Base-by-base conservation (phyloP, 306 rosid genomes). In the Biancaea sappan region DNA sequence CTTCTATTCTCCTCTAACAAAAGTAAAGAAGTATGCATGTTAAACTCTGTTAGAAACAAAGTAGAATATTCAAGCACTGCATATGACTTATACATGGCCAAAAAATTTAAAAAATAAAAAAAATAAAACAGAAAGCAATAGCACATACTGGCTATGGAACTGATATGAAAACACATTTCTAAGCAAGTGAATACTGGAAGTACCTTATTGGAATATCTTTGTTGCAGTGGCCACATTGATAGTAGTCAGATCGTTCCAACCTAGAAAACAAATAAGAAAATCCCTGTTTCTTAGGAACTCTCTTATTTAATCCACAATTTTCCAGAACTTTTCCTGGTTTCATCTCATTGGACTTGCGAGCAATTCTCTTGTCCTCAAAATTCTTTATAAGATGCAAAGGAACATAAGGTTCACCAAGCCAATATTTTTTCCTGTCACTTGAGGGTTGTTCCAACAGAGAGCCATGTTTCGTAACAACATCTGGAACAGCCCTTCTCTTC, bases 331-430 rank as follows among this genome's bases (percentile, higher is more conserved):
- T 87, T 53, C 77, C 85, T 22, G 84, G 75, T 56, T 84, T 94
- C 74, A 68, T 82, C 71, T 80, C 95, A 75, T 62, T 82, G 69
- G 88, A 79, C 77, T 81, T 90, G 37, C 97, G 96, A 60, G 83
- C 76, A 65, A 90, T 82, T 81, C 87, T 90, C 87, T 79, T 94
- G 87, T 90, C 99, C 87, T 94, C 99, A 86, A 92, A 94, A 77
- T 84, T 92, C 81, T 88, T 94, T 76, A 94, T 52, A 53, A 94
- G 95, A 90, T 92, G 93, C 84, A 94, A 72, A 51, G 99, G 99
- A 79, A 94, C 81, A 84, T 81, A 66, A 79, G 85, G 79, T 76
- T 86, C 95, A n/a, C 81, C 87, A 73, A 94, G 88, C 99, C 99
- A 94, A 86, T 86, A 92, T 79, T 76, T 94, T 84, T 92, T 94